Conservation (phyloP, 2,329 filamentous ascomycete species). For the Aspergillus sp. region DNA sequence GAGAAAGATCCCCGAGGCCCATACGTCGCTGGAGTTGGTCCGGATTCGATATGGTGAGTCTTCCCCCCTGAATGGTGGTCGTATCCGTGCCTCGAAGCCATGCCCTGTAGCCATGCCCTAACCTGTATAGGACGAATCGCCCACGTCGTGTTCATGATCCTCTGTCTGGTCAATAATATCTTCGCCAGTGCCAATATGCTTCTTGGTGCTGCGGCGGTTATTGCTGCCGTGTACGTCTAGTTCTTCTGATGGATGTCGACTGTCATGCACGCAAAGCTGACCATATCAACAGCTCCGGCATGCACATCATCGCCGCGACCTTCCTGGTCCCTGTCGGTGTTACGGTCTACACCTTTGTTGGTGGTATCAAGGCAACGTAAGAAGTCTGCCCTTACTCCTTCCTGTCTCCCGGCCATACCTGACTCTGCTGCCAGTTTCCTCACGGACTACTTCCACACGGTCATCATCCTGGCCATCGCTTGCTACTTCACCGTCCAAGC, state of each 20-base stretch:
- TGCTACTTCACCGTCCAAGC: constrained; percentile 45
- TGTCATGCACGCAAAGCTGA: constrained; percentile 4
- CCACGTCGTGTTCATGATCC: constrained; percentile 45
- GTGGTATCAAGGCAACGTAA: constrained; percentile 35
- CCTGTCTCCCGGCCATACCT: background rate
- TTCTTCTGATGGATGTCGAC: background rate
- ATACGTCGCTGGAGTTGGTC: constrained; percentile 48
- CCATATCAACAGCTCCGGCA: constrained; percentile 31
- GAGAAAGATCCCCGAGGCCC: constrained; percentile 45
- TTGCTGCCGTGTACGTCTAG: constrained; percentile 22
- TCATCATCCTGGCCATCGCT: constrained; percentile 45
- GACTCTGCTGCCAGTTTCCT: constrained; percentile 25
- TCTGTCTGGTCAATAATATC: constrained; percentile 49
- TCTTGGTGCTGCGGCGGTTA: constrained; percentile 38
- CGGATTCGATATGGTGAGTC: constrained; percentile 42
- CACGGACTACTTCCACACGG: constrained; percentile 49
- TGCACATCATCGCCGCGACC: constrained; percentile 44
- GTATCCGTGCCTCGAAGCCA: background rate
- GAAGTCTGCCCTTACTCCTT: background rate
- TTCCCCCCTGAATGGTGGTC: background rate
- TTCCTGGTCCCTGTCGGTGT: constrained; percentile 39
- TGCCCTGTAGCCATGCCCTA: background rate
- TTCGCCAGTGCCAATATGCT: constrained; percentile 49
- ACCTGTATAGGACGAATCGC: constrained; percentile 26
- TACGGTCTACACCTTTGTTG: constrained; percentile 33